Evolutionary conservation across 805 yeast species (phyloP), one percentile per base, ranked within the genome.

Genomic region (Ogataea saltuana): DNA sequence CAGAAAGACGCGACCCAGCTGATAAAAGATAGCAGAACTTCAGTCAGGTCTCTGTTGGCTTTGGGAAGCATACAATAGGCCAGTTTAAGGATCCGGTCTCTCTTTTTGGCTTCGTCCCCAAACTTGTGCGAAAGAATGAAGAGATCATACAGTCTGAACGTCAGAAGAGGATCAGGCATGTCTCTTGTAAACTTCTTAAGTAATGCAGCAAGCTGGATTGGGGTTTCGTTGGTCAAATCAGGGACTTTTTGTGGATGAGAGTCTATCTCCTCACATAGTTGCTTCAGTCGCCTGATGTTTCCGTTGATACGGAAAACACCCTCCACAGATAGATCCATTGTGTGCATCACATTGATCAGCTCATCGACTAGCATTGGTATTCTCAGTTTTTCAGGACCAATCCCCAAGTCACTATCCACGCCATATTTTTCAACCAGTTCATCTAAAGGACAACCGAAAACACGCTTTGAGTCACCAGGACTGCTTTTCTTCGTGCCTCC

Each of bases 291-390:
- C 55, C 89, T 81, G 58, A 93, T 90, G 60, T 93, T 93, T 58
- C 99, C 99, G 60, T 93, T 93, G 59, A 90, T 85, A 56, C 99
- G 79, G 75, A 93, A 93, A 4, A 93, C 84, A 46, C 99, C 99
- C 64, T 93, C 99, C 22, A 83, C 89, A 3, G 97, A 87, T 84
- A 91, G 80, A 65, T 93, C 98, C 72, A 87, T 88, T 46, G 85
- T 91, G 41, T 87, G 78, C 70, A 93, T 76, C 0, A 95, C 86
- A 22, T 80, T 76, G 26, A 93, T 80, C 13, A 90, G 69, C 56
- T 93, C 98, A 56, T 91, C 98, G 32, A 93, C 74, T 28, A 93
- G 70, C 36, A 87, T 74, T 1, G 99, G 99, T 31, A 93, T 85
- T 27, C 81, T 75, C 32, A 93, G 74, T 51, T 81, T 81, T 1